Evolutionary conservation across 805 yeast species (phyloP).

Genomic region (Saturnispora sekii): DNA sequence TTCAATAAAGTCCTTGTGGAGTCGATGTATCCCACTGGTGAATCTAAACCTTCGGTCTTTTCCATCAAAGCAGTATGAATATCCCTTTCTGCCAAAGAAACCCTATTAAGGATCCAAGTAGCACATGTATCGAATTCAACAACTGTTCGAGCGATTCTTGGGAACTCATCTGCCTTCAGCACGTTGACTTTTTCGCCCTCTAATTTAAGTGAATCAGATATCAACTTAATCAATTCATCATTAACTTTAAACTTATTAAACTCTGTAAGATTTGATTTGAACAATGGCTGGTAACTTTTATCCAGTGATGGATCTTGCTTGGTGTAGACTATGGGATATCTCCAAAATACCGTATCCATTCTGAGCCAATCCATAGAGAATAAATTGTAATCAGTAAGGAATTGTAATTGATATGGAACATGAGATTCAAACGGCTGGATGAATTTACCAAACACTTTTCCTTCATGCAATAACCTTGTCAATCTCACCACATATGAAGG

Average conservation of each 20-base stretch:
- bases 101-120: constrained; percentile 49
- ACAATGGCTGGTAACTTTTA: constrained; percentile 15
- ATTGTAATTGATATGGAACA: constrained; percentile 67
- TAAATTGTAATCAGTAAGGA: constrained; percentile 71
- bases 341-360: constrained; percentile 36
- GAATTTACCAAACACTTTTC: constrained; percentile 29
- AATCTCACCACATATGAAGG: constrained; percentile 52
- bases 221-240: constrained; percentile 25
- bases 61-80: constrained; percentile 35
- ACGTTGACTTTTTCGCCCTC: constrained; percentile 19
- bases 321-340: constrained; percentile 39
- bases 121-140: constrained; percentile 67
- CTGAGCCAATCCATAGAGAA: constrained; percentile 78
- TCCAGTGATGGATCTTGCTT: neutral
- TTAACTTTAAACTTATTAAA: constrained; percentile 22
- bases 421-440: constrained; percentile 69
- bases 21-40: constrained; percentile 23
- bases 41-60: neutral
- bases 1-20: constrained; percentile 50
- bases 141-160: constrained; percentile 51
- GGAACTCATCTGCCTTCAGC: constrained; percentile 24
- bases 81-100: constrained; percentile 32
- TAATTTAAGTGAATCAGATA: constrained; percentile 18
- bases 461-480: constrained; percentile 37
- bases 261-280: constrained; percentile 17